phyloP scores from a whole-genome alignment of 805 yeast species.

The Cyberlindnera petersonii region DNA sequence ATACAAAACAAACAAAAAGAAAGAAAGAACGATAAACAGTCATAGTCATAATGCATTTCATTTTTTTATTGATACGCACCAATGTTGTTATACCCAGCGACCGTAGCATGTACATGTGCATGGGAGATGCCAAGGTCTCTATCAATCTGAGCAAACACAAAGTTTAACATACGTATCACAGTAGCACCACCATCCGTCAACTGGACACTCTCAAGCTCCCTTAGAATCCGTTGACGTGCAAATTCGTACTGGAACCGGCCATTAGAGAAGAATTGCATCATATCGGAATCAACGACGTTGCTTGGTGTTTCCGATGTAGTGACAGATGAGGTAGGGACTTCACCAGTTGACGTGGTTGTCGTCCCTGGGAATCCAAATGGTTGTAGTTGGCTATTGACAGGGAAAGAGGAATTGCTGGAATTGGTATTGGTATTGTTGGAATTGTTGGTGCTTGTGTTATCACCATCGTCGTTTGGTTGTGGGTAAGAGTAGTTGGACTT shows the following conservation, averaged over 20 bases:
- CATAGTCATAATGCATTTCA: too few species aligned
- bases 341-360: not conserved
- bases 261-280: constrained; percentile 19
- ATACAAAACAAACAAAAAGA: too few species aligned
- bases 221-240: constrained; percentile 16
- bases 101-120: not conserved
- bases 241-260: constrained; percentile 23
- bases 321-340: not conserved
- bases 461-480: not conserved
- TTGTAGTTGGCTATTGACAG: not conserved
- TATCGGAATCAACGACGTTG: constrained; percentile 9
- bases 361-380: constrained; percentile 1
- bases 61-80: not conserved
- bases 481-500: constrained; percentile 1
- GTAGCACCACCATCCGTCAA: constrained; percentile 11
- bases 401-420: not conserved
- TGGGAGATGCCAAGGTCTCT: constrained; percentile 14
- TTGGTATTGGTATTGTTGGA: not conserved
- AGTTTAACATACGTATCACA: constrained; percentile 18
- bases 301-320: not conserved
- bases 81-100: constrained; percentile 1
- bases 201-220: constrained; percentile 22
- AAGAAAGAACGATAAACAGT: too few species aligned
- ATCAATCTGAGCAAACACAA: constrained; percentile 22
- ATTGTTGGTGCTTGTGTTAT: not conserved